phyloP scores from a whole-genome alignment of 441 rosid genomes.

The Rhodomyrtus psidioides region DNA sequence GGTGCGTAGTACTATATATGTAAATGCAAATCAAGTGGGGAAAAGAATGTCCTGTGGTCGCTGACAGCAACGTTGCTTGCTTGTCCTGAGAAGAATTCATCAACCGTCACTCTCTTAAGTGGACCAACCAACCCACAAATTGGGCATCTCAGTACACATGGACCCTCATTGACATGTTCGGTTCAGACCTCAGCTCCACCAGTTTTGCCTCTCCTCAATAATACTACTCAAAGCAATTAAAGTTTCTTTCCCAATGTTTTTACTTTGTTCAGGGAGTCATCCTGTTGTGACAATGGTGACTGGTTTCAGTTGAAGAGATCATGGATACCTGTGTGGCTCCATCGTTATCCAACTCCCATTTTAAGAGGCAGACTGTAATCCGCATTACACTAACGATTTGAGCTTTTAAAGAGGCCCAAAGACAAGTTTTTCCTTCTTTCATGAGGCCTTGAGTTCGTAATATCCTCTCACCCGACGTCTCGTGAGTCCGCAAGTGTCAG shows the following conservation, averaged over 20 bases:
- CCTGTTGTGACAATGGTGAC: background rate
- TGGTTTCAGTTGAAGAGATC: background rate
- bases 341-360: background rate
- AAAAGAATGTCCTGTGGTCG: background rate
- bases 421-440: background rate
- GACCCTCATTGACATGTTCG: background rate
- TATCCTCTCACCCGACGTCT: background rate
- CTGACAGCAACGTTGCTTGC: background rate
- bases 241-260: background rate
- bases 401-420: background rate
- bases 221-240: background rate
- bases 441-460: background rate
- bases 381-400: background rate
- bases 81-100: background rate
- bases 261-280: background rate
- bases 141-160: background rate
- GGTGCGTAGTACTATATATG: background rate
- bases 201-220: background rate
- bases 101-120: background rate
- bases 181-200: background rate
- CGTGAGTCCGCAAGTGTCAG: background rate
- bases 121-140: background rate
- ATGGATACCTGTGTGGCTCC: background rate
- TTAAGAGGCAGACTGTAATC: background rate
- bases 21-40: background rate